A percentile compares a stretch with the other conserved stretches of the same genome.
phyloP scores from a whole-genome alignment of 306 rosid genomes.

The Pyrus pyrifolia region DNA sequence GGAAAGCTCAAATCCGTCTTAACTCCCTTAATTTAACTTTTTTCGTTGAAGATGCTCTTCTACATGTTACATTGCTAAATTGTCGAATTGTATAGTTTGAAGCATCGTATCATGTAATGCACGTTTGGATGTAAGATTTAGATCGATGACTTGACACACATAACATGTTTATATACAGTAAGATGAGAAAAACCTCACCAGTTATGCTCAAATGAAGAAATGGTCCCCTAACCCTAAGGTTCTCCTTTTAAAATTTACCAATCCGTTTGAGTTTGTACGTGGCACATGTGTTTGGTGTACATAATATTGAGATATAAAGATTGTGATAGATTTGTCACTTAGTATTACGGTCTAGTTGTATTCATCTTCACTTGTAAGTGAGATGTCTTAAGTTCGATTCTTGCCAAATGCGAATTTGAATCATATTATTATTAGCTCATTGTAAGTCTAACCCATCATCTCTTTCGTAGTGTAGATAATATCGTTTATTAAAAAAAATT shows the following conservation, averaged over 20 bases:
- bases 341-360: too few relatives aligned
- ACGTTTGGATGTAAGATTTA: neutral
- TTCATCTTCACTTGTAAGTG: too few relatives aligned
- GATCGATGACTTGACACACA: neutral
- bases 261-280: neutral
- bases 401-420: too few relatives aligned
- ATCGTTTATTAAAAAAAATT: neutral
- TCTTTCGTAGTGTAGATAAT: too few relatives aligned
- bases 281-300: neutral
- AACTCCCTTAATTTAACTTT: too few relatives aligned
- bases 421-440: too few relatives aligned
- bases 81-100: neutral
- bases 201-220: neutral
- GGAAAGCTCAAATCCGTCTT: too few relatives aligned
- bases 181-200: neutral
- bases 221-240: neutral
- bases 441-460: too few relatives aligned
- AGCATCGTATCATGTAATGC: too few relatives aligned
- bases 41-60: too few relatives aligned
- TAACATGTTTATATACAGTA: neutral
- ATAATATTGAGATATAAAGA: neutral
- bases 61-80: neutral
- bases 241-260: neutral
- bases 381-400: too few relatives aligned
- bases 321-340: neutral